Percentiles rank a stretch among this genome's conserved stretches.
Conservation (phyloP, 73 alveolate species). For the Symbiodinium natans region DNA sequence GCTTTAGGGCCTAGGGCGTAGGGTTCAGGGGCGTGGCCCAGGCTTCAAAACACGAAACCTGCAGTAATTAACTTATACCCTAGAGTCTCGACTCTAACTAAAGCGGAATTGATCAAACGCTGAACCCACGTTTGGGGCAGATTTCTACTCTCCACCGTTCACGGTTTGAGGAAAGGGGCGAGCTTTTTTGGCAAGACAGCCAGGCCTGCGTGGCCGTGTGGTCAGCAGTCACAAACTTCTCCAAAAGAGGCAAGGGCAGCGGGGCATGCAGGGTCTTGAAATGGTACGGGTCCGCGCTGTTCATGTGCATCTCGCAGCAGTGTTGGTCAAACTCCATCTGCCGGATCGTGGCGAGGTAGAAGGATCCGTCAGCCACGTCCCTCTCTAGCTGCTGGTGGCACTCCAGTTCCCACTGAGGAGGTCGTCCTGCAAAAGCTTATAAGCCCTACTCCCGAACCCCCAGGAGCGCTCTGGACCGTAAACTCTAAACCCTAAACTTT, state of each 20-base stretch:
- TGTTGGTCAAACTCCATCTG: conserved; percentile 92
- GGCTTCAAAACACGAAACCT: too few relatives aligned
- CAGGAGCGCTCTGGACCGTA: too few relatives aligned
- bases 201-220: conserved; percentile 71
- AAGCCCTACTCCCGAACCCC: too few relatives aligned
- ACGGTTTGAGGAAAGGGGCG: too few relatives aligned
- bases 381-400: conserved; percentile 23
- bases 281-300: conserved; percentile 91
- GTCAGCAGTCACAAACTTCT: conserved; percentile 55
- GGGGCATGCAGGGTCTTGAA: conserved; percentile 93
- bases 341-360: conserved; percentile 70
- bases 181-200: too few relatives aligned
- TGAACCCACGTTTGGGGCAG: too few relatives aligned
- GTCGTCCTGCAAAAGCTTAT: conserved; percentile 36
- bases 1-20: not conserved
- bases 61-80: too few relatives aligned
- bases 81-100: too few relatives aligned
- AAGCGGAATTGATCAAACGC: too few relatives aligned
- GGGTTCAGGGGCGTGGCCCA: too few relatives aligned
- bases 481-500: too few relatives aligned
- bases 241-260: conserved; percentile 62
- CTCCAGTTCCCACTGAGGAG: conserved; percentile 83
- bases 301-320: conserved; percentile 93
- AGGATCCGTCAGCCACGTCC: conserved; percentile 20
- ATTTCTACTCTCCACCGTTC: too few relatives aligned